Percentiles rank a stretch among this genome's conserved stretches.
Evolutionary conservation across 1,284 basidiomycete species (phyloP).

Genomic region (Trametes pubescens): DNA sequence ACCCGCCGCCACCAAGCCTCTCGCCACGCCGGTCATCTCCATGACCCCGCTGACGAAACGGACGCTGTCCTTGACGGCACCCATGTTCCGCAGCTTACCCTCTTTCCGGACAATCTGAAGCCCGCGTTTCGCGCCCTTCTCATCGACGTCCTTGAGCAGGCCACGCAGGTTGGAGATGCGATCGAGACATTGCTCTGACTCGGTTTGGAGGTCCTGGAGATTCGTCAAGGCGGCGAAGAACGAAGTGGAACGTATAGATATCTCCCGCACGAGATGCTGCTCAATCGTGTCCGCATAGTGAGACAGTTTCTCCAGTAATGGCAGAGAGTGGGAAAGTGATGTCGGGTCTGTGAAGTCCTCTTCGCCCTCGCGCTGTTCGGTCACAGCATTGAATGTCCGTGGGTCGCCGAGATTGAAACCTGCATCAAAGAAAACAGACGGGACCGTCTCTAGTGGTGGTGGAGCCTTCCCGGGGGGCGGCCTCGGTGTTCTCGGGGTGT

Average conservation of each 20-base stretch:
- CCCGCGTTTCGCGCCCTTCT: slow-evolving; percentile 79
- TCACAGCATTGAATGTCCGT: slow-evolving; percentile 83
- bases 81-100: slow-evolving; percentile 67
- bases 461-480: slow-evolving; percentile 51
- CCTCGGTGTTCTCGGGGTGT: slow-evolving; percentile 45
- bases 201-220: slow-evolving; percentile 90
- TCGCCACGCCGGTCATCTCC: slow-evolving; percentile 78
- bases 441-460: slow-evolving; percentile 81
- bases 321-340: slow-evolving; percentile 70
- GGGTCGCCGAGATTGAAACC: slow-evolving; percentile 90
- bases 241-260: slow-evolving; percentile 88
- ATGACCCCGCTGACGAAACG: slow-evolving; percentile 75
- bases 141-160: slow-evolving; percentile 81
- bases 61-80: slow-evolving; percentile 67
- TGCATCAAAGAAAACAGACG: slow-evolving; percentile 81
- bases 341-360: slow-evolving; percentile 57
- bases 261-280: slow-evolving; percentile 93
- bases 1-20: slow-evolving; percentile 77
- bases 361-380: slow-evolving; percentile 54
- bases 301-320: slow-evolving; percentile 91
- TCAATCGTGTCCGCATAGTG: slow-evolving; percentile 96
- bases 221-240: slow-evolving; percentile 98
- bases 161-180: slow-evolving; percentile 79
- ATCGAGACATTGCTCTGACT: slow-evolving; percentile 84
- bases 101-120: slow-evolving; percentile 77